phyloP scores from a whole-genome alignment of 176 grass and related monocot genomes.

The Dactylis glomerata region DNA sequence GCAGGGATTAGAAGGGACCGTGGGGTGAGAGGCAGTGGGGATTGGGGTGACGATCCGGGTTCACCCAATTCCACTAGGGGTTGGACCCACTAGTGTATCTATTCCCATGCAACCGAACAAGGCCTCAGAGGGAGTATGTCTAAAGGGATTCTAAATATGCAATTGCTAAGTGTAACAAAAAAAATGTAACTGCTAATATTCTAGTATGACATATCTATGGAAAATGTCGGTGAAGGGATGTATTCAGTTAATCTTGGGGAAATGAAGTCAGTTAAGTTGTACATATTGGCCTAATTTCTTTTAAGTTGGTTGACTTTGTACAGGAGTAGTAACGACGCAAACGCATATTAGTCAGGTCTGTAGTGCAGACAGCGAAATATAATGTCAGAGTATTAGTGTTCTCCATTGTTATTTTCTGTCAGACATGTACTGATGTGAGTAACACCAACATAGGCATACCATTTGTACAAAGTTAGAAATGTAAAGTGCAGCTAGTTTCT shows the following conservation, averaged over 20 bases:
- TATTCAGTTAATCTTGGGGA: neutral
- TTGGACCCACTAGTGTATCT: too few species aligned
- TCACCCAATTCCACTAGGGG: too few species aligned
- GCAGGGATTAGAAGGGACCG: too few species aligned
- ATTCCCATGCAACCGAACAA: too few species aligned
- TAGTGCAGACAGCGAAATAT: neutral
- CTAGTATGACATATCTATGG: neutral
- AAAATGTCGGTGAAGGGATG: too few species aligned
- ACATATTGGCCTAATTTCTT: neutral
- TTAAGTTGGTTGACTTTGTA: neutral
- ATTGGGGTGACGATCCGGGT: too few species aligned
- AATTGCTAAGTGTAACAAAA: too few species aligned
- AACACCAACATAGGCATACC: neutral
- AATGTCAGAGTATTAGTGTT: neutral
- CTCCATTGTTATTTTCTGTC: neutral
- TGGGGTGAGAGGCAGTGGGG: too few species aligned
- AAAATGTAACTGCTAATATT: too few species aligned
- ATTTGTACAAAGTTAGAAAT: slow-evolving; percentile 4
- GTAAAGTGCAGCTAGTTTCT: neutral
- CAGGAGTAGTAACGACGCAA: neutral
- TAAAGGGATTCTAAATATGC: too few species aligned
- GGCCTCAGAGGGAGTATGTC: too few species aligned
- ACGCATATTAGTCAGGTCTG: neutral
- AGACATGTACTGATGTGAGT: neutral
- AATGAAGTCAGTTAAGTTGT: neutral